phyloP scores from a whole-genome alignment of 352 stramenopile genomes.

The Globisporangium paroecandrum region DNA sequence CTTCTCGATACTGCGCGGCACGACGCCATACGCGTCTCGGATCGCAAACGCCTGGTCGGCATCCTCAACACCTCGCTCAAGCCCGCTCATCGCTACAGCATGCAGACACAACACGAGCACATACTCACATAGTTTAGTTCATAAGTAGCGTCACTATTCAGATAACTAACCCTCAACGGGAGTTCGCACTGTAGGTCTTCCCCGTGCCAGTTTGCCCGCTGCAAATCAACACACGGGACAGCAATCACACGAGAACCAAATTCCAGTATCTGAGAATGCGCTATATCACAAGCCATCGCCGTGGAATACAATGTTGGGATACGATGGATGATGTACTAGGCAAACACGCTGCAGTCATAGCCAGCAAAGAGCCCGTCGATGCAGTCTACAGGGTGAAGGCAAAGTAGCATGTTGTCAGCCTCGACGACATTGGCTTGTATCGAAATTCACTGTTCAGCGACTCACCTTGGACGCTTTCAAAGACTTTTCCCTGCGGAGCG shows the following conservation, averaged over 20 bases:
- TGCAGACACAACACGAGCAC: neutral
- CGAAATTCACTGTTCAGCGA: neutral
- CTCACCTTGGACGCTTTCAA: conserved; percentile 53
- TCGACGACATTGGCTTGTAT: too few species aligned
- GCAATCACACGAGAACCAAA: neutral
- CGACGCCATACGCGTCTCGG: conserved; percentile 37
- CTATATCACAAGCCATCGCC: neutral
- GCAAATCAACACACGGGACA: neutral
- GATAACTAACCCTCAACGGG: neutral
- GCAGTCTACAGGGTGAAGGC: conserved; percentile 32
- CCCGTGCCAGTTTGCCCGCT: conserved; percentile 68
- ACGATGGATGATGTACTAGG: conserved; percentile 37
- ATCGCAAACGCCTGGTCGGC: conserved; percentile 19
- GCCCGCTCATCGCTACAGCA: conserved; percentile 55
- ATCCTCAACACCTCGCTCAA: conserved; percentile 24
- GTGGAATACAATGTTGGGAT: neutral
- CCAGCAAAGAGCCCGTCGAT: conserved; percentile 54
- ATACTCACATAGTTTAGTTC: neutral
- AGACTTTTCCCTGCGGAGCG: conserved; percentile 40
- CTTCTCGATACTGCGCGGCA: conserved; percentile 52
- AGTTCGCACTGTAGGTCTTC: conserved; percentile 59
- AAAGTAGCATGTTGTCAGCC: too few species aligned
- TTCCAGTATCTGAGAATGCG: conserved; percentile 2
- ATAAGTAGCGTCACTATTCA: neutral
- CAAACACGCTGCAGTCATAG: conserved; percentile 72